phyloP scores from a whole-genome alignment of 1,284 basidiomycete species.

The Pascua sp. region DNA sequence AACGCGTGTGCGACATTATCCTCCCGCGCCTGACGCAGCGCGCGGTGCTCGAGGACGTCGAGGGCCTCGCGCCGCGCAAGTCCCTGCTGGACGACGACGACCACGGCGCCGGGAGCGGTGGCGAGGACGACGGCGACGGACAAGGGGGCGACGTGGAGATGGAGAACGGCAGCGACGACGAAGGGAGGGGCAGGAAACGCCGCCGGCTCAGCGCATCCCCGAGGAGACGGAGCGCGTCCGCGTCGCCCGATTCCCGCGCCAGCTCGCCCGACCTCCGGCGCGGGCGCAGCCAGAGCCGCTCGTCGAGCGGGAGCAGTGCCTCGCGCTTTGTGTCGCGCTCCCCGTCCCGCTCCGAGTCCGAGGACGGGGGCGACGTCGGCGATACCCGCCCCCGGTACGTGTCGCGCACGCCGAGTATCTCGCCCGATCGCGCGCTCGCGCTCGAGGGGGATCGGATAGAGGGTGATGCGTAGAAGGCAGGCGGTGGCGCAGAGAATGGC shows the following conservation, averaged over 20 bases:
- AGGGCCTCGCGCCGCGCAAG: slow-evolving; percentile 77
- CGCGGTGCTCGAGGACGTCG: slow-evolving; percentile 82
- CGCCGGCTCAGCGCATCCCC: slow-evolving; percentile 25
- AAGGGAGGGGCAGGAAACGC: too few species aligned
- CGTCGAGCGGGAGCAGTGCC: slow-evolving; percentile 13
- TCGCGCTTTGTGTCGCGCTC: slow-evolving; percentile 46
- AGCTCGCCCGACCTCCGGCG: slow-evolving; percentile 28
- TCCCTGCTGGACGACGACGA: slow-evolving; percentile 58
- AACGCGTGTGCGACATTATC: slow-evolving; percentile 94
- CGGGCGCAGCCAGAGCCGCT: slow-evolving; percentile 13
- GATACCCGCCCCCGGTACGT: slow-evolving; percentile 40
- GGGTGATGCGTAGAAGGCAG: slow-evolving; percentile 35
- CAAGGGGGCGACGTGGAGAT: slow-evolving; percentile 17
- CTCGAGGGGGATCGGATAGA: slow-evolving; percentile 29
- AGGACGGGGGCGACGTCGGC: slow-evolving; percentile 33
- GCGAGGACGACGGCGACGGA: slow-evolving; percentile 11
- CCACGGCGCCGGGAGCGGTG: slow-evolving; percentile 10
- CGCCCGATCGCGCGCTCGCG: slow-evolving; percentile 40
- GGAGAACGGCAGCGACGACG: slow-evolving; percentile 10
- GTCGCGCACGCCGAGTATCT: slow-evolving; percentile 44
- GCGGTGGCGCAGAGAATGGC: not conserved
- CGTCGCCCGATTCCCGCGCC: slow-evolving; percentile 14
- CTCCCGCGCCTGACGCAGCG: slow-evolving; percentile 84
- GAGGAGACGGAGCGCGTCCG: not conserved
- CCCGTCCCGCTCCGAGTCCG: slow-evolving; percentile 31